These are phyloP conservation scores for Fusarium xylarioides DNA, from an alignment of 2,329 filamentous ascomycete species.

Conservation along the genomic window DNA sequence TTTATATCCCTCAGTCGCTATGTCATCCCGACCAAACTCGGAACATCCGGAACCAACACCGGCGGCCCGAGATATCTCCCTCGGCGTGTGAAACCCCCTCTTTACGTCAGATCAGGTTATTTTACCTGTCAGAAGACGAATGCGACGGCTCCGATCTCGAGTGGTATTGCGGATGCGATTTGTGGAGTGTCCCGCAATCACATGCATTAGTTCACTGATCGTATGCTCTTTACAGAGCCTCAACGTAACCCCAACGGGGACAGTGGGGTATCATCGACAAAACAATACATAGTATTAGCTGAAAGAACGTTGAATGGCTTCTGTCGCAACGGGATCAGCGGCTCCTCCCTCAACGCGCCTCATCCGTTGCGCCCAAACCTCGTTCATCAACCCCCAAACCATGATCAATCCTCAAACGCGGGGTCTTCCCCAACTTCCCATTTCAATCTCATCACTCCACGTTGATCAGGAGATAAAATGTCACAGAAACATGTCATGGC, in stretches of 20 bases:
- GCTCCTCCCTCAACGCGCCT: too few relatives aligned
- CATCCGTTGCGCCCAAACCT: rapidly evolving
- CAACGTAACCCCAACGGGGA: background rate
- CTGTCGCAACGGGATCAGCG: background rate
- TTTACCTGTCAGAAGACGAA: rapidly evolving
- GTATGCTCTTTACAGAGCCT: background rate
- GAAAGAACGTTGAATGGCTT: too few relatives aligned
- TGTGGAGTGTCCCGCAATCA: background rate
- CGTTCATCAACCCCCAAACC: background rate
- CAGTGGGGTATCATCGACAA: background rate
- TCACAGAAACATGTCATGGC: background rate
- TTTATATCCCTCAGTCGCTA: background rate
- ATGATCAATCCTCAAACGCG: background rate
- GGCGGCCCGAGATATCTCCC: background rate
- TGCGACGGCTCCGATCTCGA: background rate
- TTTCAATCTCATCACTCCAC: background rate
- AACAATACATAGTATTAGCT: rapidly evolving
- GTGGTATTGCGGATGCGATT: background rate
- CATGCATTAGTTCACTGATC: background rate
- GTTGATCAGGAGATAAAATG: slow-evolving; percentile 6
- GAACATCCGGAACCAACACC: background rate
- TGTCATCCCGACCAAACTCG: background rate
- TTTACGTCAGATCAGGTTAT: background rate
- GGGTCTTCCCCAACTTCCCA: background rate
- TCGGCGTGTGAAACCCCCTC: background rate